Conservation (phyloP, 2,329 filamentous ascomycete genomes). For the Epichloe coenophiala region DNA sequence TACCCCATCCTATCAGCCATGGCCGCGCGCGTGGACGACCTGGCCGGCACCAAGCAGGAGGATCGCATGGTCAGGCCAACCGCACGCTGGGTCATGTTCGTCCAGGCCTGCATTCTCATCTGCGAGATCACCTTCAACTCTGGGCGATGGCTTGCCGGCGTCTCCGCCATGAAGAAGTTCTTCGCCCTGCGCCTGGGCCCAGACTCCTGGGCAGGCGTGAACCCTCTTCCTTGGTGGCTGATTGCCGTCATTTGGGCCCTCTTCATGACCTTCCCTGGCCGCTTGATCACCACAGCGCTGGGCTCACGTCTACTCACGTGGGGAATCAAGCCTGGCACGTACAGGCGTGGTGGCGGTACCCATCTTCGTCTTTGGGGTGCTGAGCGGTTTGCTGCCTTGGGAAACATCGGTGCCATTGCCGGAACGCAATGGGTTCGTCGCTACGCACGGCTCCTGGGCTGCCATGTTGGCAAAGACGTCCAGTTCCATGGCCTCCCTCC, state of each 20-base stretch:
- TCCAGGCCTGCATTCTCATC: conserved; percentile 8
- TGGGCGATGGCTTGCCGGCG: conserved; percentile 5
- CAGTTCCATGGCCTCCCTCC: conserved; percentile 10
- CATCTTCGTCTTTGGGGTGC: conserved; percentile 11
- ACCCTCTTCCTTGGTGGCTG: conserved; percentile 7
- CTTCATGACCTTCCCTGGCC: conserved; percentile 8
- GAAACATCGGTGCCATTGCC: conserved; percentile 4
- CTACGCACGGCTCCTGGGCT: conserved; percentile 10
- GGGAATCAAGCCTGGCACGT: conserved; percentile 9
- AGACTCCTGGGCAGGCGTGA: conserved; percentile 6
- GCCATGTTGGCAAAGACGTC: conserved; percentile 8
- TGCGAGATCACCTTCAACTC: conserved; percentile 6
- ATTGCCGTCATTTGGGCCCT: conserved; percentile 7
- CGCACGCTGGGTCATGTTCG: conserved; percentile 8
- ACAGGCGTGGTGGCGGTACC: conserved; percentile 7
- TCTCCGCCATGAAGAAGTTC: conserved; percentile 6
- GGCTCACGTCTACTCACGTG: conserved; percentile 4
- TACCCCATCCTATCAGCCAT: conserved; percentile 8
- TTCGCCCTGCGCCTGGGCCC: conserved; percentile 2
- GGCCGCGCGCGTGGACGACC: conserved; percentile 8
- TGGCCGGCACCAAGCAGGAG: conserved; percentile 5
- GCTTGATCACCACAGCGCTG: conserved; percentile 7
- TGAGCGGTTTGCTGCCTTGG: conserved; percentile 7
- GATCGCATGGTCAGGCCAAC: conserved; percentile 9
- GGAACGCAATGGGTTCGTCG: conserved; percentile 9